Conservation (phyloP, 164 flowering plant genomes). For the Stephania japonica region DNA sequence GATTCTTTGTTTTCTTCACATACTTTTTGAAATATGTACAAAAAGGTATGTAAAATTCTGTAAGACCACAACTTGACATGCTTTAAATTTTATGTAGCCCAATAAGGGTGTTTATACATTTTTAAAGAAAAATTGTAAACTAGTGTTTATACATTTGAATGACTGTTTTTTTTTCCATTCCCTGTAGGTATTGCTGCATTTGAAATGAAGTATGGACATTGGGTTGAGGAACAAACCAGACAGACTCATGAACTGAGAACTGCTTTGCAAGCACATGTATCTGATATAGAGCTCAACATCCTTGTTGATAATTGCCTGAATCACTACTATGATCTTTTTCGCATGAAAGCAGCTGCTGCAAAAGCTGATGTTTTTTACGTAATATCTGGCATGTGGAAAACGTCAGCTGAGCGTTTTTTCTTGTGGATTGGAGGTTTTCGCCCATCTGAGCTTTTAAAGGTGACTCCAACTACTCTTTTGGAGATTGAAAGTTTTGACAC, state of each 20-base stretch:
- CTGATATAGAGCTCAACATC: constrained; percentile 32
- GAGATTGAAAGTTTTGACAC: neutral
- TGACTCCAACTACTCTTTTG: constrained; percentile 16
- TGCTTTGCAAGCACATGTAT: constrained; percentile 51
- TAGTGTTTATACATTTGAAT: no score
- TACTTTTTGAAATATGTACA: neutral
- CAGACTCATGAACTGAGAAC: constrained; percentile 48
- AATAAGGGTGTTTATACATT: neutral
- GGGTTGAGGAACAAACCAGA: constrained; percentile 76
- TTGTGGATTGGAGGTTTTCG: constrained; percentile 97
- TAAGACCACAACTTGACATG: neutral
- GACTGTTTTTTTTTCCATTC: constrained; percentile 2
- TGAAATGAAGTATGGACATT: constrained; percentile 71
- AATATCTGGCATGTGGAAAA: constrained; percentile 90
- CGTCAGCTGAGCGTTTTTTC: constrained; percentile 79
- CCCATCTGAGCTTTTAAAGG: constrained; percentile 92
- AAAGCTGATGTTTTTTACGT: constrained; percentile 80
- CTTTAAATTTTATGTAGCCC: neutral
- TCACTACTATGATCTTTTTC: constrained; percentile 74
- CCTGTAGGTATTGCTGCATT: constrained; percentile 62
- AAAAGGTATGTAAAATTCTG: neutral
- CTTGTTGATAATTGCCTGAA: constrained; percentile 61
- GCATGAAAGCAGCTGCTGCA: constrained; percentile 69
- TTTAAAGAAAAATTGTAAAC: no score
- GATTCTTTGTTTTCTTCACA: neutral